A percentile compares a stretch with the other conserved stretches of the same genome.
Conservation (phyloP, 1,284 basidiomycete genomes). For the Fomitopsis pinicola region DNA sequence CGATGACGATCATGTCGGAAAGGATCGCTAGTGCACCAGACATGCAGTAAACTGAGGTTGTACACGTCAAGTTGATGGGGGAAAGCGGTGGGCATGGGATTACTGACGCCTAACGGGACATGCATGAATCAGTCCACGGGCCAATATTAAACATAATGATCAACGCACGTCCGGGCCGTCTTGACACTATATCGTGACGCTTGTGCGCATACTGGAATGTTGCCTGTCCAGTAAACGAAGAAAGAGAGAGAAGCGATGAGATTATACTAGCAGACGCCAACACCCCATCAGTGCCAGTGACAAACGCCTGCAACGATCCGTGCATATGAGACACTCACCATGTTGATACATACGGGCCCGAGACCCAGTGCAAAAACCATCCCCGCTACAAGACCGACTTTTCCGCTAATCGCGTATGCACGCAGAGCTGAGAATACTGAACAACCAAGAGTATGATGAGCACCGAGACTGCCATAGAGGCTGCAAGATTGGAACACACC, state of each 20-base stretch:
- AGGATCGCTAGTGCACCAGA: neutral
- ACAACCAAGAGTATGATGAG: neutral
- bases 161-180: neutral
- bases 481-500: neutral
- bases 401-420: neutral
- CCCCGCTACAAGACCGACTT: neutral
- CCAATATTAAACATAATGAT: no score
- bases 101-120: neutral
- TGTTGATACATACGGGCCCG: neutral
- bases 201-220: neutral
- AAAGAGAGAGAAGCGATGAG: neutral
- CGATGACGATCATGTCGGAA: neutral
- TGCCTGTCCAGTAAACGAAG: neutral
- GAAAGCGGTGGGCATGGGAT: neutral
- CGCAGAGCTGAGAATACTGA: neutral
- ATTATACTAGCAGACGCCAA: neutral
- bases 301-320: no score
- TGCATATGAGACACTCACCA: neutral
- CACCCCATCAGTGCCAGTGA: neutral
- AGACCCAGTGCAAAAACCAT: neutral
- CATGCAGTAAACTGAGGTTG: neutral
- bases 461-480: neutral
- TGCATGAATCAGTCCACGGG: neutral
- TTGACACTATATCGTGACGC: neutral
- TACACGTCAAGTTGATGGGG: neutral